phyloP scores from a whole-genome alignment of 73 alveolate species.

The Paramecium tetraurelia region DNA sequence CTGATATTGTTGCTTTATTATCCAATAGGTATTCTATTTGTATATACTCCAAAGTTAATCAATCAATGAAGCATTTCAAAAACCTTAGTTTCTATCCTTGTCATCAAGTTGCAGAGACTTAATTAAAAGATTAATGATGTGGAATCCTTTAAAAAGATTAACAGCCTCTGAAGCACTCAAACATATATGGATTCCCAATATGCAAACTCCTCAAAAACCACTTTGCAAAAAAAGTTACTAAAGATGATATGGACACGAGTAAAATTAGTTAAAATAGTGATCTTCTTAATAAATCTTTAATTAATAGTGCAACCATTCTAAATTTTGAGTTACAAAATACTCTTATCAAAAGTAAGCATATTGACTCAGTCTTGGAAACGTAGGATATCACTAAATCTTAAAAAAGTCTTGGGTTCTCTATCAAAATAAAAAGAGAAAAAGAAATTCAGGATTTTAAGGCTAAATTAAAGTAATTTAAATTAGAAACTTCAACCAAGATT shows the following conservation, averaged over 20 bases:
- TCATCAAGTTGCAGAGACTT: conserved; percentile 30
- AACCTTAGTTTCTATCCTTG: not conserved
- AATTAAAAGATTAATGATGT: conserved; percentile 17
- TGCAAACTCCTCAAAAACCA: not conserved
- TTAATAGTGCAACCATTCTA: not conserved
- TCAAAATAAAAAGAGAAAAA: not conserved
- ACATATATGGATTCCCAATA: conserved; percentile 41
- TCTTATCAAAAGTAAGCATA: not conserved
- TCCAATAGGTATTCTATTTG: not conserved
- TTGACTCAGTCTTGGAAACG: not conserved
- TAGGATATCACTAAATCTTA: not conserved
- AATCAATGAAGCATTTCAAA: not conserved
- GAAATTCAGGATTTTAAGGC: not conserved
- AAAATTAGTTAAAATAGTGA: conserved; percentile 9
- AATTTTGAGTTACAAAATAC: not conserved
- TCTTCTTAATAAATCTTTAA: not conserved
- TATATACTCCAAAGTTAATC: not conserved
- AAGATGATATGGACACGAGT: conserved; percentile 33
- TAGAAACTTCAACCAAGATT: conserved; percentile 15
- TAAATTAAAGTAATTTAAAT: conserved; percentile 22
- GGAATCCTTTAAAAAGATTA: conserved; percentile 45
- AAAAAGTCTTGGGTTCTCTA: not conserved
- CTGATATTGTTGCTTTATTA: not conserved
- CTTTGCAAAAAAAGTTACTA: not conserved
- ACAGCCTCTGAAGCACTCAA: conserved; percentile 42